Conservation (phyloP, 495 filamentous ascomycete species). For the Penicillium chermesinum region DNA sequence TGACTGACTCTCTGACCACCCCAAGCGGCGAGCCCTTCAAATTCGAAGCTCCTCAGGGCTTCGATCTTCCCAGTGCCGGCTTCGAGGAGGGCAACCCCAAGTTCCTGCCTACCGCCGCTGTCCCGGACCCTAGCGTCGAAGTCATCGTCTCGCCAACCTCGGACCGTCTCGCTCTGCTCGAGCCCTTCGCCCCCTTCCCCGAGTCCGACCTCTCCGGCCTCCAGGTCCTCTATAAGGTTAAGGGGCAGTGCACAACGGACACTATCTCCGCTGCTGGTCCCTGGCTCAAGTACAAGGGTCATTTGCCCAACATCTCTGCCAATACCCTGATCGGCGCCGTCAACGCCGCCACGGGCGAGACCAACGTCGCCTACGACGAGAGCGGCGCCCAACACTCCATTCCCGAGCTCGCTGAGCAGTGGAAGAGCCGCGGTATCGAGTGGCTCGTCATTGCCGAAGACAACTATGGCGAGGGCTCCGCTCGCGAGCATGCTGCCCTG, state of each 20-base stretch:
- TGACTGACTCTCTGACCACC: constrained; percentile 78
- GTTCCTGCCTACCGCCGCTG: constrained; percentile 65
- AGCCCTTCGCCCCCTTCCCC: constrained; percentile 87
- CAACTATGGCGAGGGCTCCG: constrained; percentile 97
- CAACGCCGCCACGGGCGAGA: constrained; percentile 86
- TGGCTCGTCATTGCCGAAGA: constrained; percentile 96
- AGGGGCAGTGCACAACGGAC: constrained; percentile 97
- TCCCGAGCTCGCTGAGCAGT: constrained; percentile 77
- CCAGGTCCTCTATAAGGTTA: constrained; percentile 83
- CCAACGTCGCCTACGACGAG: constrained; percentile 83
- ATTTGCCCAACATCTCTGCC: constrained; percentile 91
- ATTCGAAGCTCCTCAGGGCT: constrained; percentile 76
- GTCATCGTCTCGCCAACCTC: constrained; percentile 81
- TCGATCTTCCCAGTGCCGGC: constrained; percentile 67
- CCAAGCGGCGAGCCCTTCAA: constrained; percentile 79
- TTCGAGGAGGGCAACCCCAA: constrained; percentile 75
- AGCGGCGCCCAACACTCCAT: constrained; percentile 61
- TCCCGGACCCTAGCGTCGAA: constrained; percentile 50
- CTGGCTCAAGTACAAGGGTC: constrained; percentile 99
- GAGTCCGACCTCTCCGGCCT: constrained; percentile 59
- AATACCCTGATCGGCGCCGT: constrained; percentile 95
- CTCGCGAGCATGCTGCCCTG: constrained; percentile 92
- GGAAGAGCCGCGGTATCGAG: constrained; percentile 60
- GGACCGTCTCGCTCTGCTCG: constrained; percentile 80
- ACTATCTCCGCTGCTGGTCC: constrained; percentile 96